Conservation (phyloP, 805 yeast genomes). For the Yamadazyma insecticola region DNA sequence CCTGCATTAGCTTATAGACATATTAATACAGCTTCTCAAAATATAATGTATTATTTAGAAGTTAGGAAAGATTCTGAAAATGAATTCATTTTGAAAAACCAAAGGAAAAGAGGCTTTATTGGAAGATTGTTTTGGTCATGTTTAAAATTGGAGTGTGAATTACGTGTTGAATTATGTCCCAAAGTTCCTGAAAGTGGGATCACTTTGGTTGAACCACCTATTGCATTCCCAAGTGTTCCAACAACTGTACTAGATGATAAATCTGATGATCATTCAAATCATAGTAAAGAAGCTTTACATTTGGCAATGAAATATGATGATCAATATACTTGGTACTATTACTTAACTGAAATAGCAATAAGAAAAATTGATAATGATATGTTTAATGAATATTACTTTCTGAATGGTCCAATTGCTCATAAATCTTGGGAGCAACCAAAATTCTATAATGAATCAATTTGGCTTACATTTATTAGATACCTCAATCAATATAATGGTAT, state of each 20-base stretch:
- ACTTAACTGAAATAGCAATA: slow-evolving; percentile 36
- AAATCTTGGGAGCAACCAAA: slow-evolving; percentile 20
- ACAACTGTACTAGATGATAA: slow-evolving; percentile 15
- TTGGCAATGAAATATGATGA: slow-evolving; percentile 22
- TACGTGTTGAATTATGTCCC: slow-evolving; percentile 31
- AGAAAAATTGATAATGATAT: slow-evolving; percentile 34
- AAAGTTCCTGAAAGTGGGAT: slow-evolving; percentile 28
- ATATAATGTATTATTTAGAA: slow-evolving; percentile 27
- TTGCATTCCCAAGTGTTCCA: slow-evolving; percentile 28
- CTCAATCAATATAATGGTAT: slow-evolving; percentile 35
- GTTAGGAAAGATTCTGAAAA: slow-evolving; percentile 8
- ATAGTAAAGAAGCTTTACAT: slow-evolving; percentile 19
- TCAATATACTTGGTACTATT: slow-evolving; percentile 33
- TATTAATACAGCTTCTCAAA: slow-evolving; percentile 22
- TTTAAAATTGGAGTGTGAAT: slow-evolving; percentile 33
- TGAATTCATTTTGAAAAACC: slow-evolving; percentile 3
- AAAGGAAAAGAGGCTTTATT: slow-evolving; percentile 13
- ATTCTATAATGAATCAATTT: slow-evolving; percentile 17
- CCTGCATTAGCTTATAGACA: slow-evolving; percentile 23
- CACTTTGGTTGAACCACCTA: slow-evolving; percentile 25
- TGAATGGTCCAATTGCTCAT: slow-evolving; percentile 9
- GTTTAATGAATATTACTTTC: slow-evolving; percentile 29
- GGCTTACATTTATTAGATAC: slow-evolving; percentile 27
- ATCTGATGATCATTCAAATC: slow-evolving; percentile 9
- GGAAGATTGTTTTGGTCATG: slow-evolving; percentile 35